Percentiles rank a stretch among this genome's conserved stretches.
Conservation (phyloP, 2,329 filamentous ascomycete species). For the Ophiostoma himal-ulmi region DNA sequence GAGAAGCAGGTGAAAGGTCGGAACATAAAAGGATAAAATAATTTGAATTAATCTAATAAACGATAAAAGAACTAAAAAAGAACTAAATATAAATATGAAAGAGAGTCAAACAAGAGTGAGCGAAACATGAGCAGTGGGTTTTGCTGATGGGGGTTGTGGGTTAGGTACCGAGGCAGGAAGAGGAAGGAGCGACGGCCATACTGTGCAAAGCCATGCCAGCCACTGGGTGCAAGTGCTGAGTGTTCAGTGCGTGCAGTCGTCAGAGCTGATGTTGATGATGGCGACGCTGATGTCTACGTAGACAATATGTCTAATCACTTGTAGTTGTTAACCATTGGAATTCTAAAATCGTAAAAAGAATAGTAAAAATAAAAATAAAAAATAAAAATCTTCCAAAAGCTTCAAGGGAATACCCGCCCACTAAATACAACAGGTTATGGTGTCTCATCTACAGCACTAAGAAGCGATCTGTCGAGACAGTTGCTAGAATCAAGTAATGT, state of each 20-base stretch:
- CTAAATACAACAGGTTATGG: background rate
- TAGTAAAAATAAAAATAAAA: background rate
- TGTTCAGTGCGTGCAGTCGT: background rate
- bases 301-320: too few species aligned
- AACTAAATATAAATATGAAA: background rate
- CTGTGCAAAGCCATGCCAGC: background rate
- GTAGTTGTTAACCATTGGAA: too few species aligned
- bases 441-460: constrained; percentile 1
- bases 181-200: background rate
- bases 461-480: background rate
- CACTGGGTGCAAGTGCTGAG: background rate
- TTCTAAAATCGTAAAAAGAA: too few species aligned
- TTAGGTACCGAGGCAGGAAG: background rate
- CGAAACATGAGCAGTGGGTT: background rate
- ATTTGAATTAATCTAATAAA: background rate
- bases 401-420: background rate
- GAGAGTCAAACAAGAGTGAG: background rate
- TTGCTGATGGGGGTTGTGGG: background rate
- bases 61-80: background rate
- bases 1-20: constrained; percentile 3
- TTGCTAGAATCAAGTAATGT: background rate
- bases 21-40: background rate
- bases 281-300: too few species aligned
- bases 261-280: background rate
- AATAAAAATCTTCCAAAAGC: background rate